These are phyloP conservation scores for Quercus berberidifolia DNA, from an alignment of 306 rosid species.

Conservation along the genomic window DNA sequence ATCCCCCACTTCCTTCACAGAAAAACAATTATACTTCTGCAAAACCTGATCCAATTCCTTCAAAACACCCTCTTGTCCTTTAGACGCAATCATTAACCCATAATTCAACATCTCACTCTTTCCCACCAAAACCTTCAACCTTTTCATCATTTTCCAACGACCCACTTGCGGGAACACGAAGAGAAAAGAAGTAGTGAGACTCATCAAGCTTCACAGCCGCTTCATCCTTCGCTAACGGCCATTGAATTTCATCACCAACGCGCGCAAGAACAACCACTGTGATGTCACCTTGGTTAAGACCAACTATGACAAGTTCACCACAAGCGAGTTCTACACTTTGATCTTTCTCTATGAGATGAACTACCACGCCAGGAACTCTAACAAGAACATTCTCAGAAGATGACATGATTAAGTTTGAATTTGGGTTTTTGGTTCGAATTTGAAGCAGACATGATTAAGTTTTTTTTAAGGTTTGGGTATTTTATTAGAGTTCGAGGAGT, in stretches of 20 bases:
- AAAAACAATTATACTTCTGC: slow-evolving; percentile 55
- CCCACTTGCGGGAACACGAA: slow-evolving; percentile 41
- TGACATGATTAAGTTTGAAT: not conserved
- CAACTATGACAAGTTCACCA: slow-evolving; percentile 58
- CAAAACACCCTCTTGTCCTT: slow-evolving; percentile 46
- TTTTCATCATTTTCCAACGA: not conserved
- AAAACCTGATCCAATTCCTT: slow-evolving; percentile 55
- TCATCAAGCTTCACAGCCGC: slow-evolving; percentile 69
- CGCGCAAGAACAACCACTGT: slow-evolving; percentile 66
- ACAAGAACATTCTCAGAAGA: slow-evolving; percentile 51
- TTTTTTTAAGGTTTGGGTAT: not conserved
- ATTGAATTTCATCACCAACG: slow-evolving; percentile 57
- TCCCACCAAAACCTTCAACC: not conserved
- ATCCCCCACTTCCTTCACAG: slow-evolving; percentile 50
- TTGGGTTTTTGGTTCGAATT: slow-evolving; percentile 15
- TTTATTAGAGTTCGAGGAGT: no score
- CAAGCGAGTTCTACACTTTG: slow-evolving; percentile 70
- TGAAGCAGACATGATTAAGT: not conserved
- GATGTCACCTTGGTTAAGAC: slow-evolving; percentile 44
- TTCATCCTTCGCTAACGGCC: slow-evolving; percentile 88
- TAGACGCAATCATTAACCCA: slow-evolving; percentile 59
- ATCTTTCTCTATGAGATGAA: slow-evolving; percentile 67
- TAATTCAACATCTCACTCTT: slow-evolving; percentile 52
- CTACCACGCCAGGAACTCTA: slow-evolving; percentile 54
- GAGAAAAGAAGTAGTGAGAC: slow-evolving; percentile 70